Evolutionary conservation across 78 protist species (phyloP), one percentile per base, ranked within the genome.

Genomic region (Dictyostelium capitatum): DNA sequence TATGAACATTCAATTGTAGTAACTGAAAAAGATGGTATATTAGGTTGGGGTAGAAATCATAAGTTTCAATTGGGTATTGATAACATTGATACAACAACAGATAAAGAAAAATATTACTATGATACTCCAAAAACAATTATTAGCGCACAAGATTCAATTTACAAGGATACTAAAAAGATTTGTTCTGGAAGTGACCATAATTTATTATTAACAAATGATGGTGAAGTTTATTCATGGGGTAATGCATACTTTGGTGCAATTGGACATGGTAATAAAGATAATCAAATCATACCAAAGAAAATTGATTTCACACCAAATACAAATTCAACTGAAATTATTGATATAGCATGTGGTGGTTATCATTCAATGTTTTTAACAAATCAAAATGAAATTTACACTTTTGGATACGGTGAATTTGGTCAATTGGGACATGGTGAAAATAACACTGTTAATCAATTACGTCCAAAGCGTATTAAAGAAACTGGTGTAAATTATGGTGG

Each of bases 51-150:
- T 10, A 37, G 53, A 53, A 51, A 64, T 20, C 23, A 74, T 15
- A 59, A 87, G 19, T 89, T 81, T 37, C 93, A 87, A 73, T 65
- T 84, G 11, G 92, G 80, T 43, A 64, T 41, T 28, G 82, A 62
- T 56, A 62, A 14, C 9, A 30, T 70, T 19, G 25, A 73, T 9
- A 47, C 14, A 12, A 43, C 0, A 53, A 51, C 59, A 48, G 17
- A 20, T 3, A 28, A 67, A 19, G 48, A 32, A 30, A 9, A 67
- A 32, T 32, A 32, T 32, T 32, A 67, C 17, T 30, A 15, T 28
- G 30, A 17, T 4, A 6, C 75, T 10, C 25, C 17, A 28, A 82
- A 54, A 47, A 69, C 64, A 7, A 77, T 69, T 30, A 43, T 46
- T 51, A 79, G 28, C 9, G 53, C 6, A 70, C 72, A 19, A 1